phyloP scores from a whole-genome alignment of 2,329 filamentous ascomycete species.

The Fusarium albosuccineum region DNA sequence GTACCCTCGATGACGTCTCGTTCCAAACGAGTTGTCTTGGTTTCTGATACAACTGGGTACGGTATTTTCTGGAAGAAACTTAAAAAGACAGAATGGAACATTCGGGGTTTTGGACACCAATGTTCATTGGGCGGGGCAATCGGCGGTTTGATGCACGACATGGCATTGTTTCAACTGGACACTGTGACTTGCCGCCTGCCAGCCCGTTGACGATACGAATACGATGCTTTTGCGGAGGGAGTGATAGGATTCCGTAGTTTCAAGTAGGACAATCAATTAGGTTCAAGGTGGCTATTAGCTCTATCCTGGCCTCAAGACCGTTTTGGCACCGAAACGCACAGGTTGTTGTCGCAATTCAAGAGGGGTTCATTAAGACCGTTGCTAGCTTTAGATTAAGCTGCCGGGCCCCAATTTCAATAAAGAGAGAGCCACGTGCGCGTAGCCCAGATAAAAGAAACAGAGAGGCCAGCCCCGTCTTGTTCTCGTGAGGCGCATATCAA shows the following conservation, averaged over 20 bases:
- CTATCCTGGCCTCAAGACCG: not conserved
- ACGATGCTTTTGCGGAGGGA: too few species aligned
- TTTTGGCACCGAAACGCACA: constrained; percentile 1
- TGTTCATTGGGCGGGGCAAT: not conserved
- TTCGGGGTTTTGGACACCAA: not conserved
- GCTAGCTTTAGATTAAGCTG: constrained; percentile 29
- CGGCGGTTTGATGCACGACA: not conserved
- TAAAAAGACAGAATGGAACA: not conserved
- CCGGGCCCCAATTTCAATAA: constrained; percentile 2
- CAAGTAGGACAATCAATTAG: not conserved
- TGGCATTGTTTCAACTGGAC: not conserved
- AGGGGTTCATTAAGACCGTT: constrained; percentile 13
- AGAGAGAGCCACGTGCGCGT: constrained; percentile 30
- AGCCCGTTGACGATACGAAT: not conserved
- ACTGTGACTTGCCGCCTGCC: too few species aligned
- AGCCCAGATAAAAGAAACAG: not conserved
- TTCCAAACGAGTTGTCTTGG: not conserved
- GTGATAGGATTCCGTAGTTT: not conserved
- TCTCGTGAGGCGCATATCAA: constrained; percentile 9
- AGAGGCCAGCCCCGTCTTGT: constrained; percentile 16
- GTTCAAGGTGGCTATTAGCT: constrained; percentile 4
- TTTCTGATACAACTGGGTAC: too few species aligned
- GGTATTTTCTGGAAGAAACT: too few species aligned
- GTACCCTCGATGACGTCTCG: not conserved
- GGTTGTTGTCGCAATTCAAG: not conserved